Evolutionary conservation across 2,329 filamentous ascomycete species (phyloP), one percentile per base, ranked within the genome.

Genomic region (Fusarium piperis): DNA sequence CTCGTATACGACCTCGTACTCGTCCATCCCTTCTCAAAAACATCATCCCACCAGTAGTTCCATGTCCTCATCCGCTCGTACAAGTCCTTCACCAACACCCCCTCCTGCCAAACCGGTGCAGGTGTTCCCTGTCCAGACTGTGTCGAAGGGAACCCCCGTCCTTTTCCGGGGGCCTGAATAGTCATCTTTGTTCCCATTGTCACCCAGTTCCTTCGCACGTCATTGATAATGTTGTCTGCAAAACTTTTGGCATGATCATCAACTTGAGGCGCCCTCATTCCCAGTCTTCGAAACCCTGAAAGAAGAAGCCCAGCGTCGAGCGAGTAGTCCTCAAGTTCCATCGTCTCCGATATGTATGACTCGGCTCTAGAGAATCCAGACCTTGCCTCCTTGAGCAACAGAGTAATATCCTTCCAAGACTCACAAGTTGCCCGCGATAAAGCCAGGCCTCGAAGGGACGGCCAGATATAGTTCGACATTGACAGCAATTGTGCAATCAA

Each of bases 191-290:
- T 72, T 4, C 72, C 75, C 4, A 76, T 76, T 1, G 78, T 73
- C 9, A 80, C 64, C 87, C 87, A 88, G 44, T 83, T 85, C 48
- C 79, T 81, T 5, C 77, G 76, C 12, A 87, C 81, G 44, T 88
- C 86, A 10, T 81, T 78, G 6, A 81, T 61, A 38, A 88, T 85
- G 55, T 81, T 81, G 16, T 80, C 79, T 8, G 79, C 77, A 62
- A 88, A 87, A 44, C 68, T 80, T 32, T 78, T 74, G 10, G 84
- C 75, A 28, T 84, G 77, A 3, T 79, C 63, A 33, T 81, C 65
- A 33, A 67, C 59, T 55, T 58, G 39, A 12, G 26, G 12, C 8
- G 41, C 12, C 8, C 30, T 59, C 13, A 46, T n/a, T 26, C 58
- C 44, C 18, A 46, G 26, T 36, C 57, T 65, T 48, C 60, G 59